Percentiles rank a stretch among this genome's conserved stretches.
Evolutionary conservation across 1,284 basidiomycete species (phyloP).

Genomic region (Ustilago shanxiensis): DNA sequence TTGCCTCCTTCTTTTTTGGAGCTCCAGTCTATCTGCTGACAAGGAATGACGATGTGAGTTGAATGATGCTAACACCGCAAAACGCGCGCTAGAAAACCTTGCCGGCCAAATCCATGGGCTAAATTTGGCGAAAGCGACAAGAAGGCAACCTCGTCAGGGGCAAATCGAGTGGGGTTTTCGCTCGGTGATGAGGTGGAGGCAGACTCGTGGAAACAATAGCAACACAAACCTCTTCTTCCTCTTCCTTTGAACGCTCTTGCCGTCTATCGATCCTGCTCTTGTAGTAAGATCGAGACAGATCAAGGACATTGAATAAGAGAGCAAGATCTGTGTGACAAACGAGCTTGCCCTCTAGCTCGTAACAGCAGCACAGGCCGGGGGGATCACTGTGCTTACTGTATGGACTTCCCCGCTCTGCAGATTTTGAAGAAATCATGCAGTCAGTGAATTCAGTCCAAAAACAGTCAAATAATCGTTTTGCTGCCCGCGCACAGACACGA

Average conservation of each 20-base stretch:
- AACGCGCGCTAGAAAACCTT: not conserved
- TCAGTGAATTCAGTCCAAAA: not conserved
- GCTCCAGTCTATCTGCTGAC: not conserved
- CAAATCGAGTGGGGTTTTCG: not conserved
- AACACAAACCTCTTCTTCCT: not conserved
- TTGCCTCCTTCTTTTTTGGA: slow-evolving; percentile 2
- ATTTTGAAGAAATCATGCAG: not conserved
- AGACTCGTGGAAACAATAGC: not conserved
- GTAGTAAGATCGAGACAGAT: no score
- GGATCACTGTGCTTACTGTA: no score
- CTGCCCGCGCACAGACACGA: slow-evolving; percentile 9
- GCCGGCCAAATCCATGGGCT: not conserved
- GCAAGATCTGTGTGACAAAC: not conserved
- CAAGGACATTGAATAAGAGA: no score
- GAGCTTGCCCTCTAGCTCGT: not conserved
- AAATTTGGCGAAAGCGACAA: not conserved
- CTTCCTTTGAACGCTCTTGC: no score
- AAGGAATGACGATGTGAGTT: not conserved
- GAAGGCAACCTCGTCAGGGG: not conserved
- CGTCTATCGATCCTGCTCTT: no score
- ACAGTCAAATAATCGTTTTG: not conserved
- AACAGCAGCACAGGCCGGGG: not conserved
- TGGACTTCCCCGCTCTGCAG: slow-evolving; percentile 15
- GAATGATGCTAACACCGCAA: not conserved
- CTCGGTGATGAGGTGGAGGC: not conserved